Percentiles rank a stretch among this genome's conserved stretches.
Conservation (phyloP, 352 stramenopile species). For the Phytophthora crassamura region DNA sequence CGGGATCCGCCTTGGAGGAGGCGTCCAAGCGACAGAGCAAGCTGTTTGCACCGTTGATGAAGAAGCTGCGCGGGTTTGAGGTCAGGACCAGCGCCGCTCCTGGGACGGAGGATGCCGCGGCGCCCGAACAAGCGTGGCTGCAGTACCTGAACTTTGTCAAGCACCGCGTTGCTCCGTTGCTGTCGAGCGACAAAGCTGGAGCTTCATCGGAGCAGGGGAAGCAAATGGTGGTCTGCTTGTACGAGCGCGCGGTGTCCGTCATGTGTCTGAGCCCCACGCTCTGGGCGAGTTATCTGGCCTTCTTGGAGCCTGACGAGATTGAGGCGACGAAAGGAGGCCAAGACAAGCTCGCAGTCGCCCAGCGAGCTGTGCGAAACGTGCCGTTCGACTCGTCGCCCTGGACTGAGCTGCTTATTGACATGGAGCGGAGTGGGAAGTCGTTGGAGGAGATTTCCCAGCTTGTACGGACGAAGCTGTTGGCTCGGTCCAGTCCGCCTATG, state of each 20-base stretch:
- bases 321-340: neutral
- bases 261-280: slow-evolving; percentile 65
- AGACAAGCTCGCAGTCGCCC: slow-evolving; percentile 33
- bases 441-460: slow-evolving; percentile 29
- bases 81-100: slow-evolving; percentile 12
- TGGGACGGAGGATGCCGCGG: slow-evolving; percentile 17
- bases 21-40: slow-evolving; percentile 49
- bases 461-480: slow-evolving; percentile 40
- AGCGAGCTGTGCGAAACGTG: slow-evolving; percentile 66
- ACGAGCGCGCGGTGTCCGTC: slow-evolving; percentile 60
- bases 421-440: slow-evolving; percentile 39
- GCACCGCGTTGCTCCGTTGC: slow-evolving; percentile 51
- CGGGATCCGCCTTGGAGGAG: slow-evolving; percentile 27
- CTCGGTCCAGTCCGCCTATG: slow-evolving; percentile 50
- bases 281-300: slow-evolving; percentile 66
- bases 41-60: slow-evolving; percentile 54
- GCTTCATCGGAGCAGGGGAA: slow-evolving; percentile 5
- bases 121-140: slow-evolving; percentile 43
- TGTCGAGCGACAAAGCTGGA: slow-evolving; percentile 18
- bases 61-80: slow-evolving; percentile 73
- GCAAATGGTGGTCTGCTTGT: slow-evolving; percentile 51
- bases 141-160: slow-evolving; percentile 77
- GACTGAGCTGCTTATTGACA: slow-evolving; percentile 59
- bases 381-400: slow-evolving; percentile 69
- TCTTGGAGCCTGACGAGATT: slow-evolving; percentile 22